Percentiles rank a stretch among this genome's conserved stretches.
Conservation (phyloP, 257 asterid species). For the Primulina tabacum region DNA sequence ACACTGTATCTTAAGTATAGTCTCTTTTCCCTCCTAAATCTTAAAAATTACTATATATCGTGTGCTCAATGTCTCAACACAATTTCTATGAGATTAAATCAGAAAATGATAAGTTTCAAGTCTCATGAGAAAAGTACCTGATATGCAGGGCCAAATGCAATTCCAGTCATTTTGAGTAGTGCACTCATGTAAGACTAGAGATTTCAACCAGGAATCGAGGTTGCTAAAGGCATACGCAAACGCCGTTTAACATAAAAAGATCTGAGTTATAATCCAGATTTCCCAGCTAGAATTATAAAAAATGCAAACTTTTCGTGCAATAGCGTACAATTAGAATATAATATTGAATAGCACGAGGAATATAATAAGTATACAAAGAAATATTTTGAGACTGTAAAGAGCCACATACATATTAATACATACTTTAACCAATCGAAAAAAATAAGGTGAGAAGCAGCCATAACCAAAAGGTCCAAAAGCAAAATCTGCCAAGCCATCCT, state of each 20-base stretch:
- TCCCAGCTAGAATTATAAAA: background rate
- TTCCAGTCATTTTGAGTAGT: no score
- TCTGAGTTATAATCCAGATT: background rate
- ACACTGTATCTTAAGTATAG: no score
- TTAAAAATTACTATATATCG: no score
- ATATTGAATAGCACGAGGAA: background rate
- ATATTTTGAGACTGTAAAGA: no score
- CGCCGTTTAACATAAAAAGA: background rate
- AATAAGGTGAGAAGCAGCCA: background rate
- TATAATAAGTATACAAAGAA: no score
- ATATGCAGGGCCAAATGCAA: no score
- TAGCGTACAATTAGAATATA: background rate
- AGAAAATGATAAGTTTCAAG: no score
- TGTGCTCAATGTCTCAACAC: no score
- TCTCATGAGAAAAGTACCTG: no score
- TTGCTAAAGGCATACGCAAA: background rate
- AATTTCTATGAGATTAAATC: no score
- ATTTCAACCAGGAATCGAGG: background rate
- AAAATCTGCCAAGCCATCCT: constrained; percentile 4
- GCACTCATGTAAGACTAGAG: background rate
- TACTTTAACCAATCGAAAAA: background rate
- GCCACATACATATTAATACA: background rate
- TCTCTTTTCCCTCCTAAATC: no score
- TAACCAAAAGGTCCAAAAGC: background rate
- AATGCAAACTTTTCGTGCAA: background rate